Evolutionary conservation across 345 rosid species (phyloP).

Genomic region (Salix purpurea): DNA sequence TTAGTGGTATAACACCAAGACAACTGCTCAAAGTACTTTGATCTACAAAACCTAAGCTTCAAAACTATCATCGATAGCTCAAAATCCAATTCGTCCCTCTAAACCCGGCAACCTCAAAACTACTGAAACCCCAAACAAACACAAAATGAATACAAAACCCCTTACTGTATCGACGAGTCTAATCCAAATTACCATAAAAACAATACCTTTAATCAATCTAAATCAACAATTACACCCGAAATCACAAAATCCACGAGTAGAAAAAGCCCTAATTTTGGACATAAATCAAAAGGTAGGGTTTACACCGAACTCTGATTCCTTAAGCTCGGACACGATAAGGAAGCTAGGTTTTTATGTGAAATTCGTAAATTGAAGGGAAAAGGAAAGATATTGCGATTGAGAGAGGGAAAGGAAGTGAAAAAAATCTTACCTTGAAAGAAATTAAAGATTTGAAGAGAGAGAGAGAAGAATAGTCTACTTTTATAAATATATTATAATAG

Average conservation of each 20-base stretch:
- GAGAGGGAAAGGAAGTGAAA: background rate
- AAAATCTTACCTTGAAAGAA: slow-evolving; percentile 25
- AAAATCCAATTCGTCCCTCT: slow-evolving; percentile 17
- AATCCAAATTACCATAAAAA: slow-evolving; percentile 7
- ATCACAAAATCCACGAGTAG: slow-evolving; percentile 16
- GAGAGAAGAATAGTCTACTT: slow-evolving; percentile 1
- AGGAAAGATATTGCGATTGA: background rate
- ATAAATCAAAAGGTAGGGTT: slow-evolving; percentile 45
- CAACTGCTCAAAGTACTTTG: slow-evolving; percentile 7
- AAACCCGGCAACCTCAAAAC: slow-evolving; percentile 8
- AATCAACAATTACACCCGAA: background rate
- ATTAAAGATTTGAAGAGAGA: slow-evolving; percentile 23
- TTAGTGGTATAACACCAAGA: background rate
- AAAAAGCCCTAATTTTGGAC: slow-evolving; percentile 4
- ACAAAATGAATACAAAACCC: slow-evolving; percentile 1
- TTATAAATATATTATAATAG: background rate
- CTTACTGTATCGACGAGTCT: slow-evolving; percentile 5
- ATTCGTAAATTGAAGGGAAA: slow-evolving; percentile 24
- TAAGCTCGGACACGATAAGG: slow-evolving; percentile 1
- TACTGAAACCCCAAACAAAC: slow-evolving; percentile 16
- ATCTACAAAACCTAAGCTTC: slow-evolving; percentile 17
- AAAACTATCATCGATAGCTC: background rate
- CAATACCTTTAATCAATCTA: slow-evolving; percentile 5
- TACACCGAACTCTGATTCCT: slow-evolving; percentile 7
- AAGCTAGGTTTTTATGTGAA: slow-evolving; percentile 53